Evolutionary conservation across 192 early-diverging fungal genomes (phyloP), one percentile per base, ranked within the genome.

Genomic region (Kappamyces sp.): DNA sequence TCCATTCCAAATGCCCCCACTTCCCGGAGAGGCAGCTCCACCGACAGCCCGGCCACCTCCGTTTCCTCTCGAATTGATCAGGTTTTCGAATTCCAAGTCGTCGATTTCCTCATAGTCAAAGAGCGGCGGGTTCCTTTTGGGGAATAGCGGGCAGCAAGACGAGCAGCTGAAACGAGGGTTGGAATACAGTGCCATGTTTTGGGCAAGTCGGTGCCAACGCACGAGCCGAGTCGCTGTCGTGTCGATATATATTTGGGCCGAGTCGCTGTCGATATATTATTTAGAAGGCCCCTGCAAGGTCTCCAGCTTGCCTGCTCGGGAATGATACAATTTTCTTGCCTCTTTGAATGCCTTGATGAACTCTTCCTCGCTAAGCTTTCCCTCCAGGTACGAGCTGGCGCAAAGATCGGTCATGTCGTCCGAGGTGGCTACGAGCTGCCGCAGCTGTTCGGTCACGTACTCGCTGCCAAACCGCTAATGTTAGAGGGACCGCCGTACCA

Each of bases 301-400:
- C 64, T 76, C 74, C 5, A 76, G 46, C 51, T 73, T 67, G 10
- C 59, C 61, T 2, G 63, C 54, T 32, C 71, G 55, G 31, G 38
- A 10, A 61, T 76, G 74, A 50, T 70, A 76, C 44, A 67, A 51
- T 50, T 66, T 73, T n/a, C 74, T 49, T 31, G 62, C 46, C 40
- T 73, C 74, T 34, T 62, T 43, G 55, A 62, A 76, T 43, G 64
- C 48, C 42, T 60, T 60, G 23, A 72, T 39, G 49, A 76, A 76
- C 4, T 76, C 74, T 12, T 76, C 74, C 40, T 55, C 67, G 6
- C 34, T 5, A 15, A 63, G 10, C 43, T 69, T 64, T 1, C 70
- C 68, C 5, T 43, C 51, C 53, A 72, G 51, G 55, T 70, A 62
- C 10, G 55, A 49, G 9, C 41, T n/a, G 3, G 61, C 55, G 6